Percentiles rank a stretch among this genome's conserved stretches.
These are phyloP conservation scores for Boletus eberwhitei DNA, from an alignment of 768 basidiomycete genomes.

Conservation along the genomic window DNA sequence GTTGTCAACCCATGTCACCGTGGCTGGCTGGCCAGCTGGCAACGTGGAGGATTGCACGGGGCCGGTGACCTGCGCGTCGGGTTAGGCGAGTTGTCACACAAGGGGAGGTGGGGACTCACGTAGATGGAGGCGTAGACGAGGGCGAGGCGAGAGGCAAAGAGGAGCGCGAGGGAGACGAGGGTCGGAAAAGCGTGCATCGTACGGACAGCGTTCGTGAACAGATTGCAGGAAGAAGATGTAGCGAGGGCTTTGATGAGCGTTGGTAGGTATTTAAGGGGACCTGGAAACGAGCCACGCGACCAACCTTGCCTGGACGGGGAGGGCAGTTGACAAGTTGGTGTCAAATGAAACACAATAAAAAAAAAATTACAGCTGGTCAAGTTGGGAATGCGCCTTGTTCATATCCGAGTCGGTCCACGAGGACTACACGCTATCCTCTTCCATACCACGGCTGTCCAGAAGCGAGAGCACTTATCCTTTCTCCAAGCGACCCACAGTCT, in stretches of 20 bases:
- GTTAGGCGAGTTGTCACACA: neutral
- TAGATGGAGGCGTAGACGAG: conserved; percentile 1
- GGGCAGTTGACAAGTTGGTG: conserved; percentile 1
- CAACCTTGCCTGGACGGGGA: conserved; percentile 3
- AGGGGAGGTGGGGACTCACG: neutral
- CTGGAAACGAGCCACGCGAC: conserved; percentile 22
- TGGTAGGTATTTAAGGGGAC: conserved; percentile 26
- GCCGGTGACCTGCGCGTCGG: conserved; percentile 30
- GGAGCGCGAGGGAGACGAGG: conserved; percentile 18
- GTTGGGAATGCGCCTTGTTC: conserved; percentile 10
- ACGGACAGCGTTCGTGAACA: neutral
- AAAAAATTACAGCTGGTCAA: conserved; percentile 3
- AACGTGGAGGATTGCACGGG: conserved; percentile 46
- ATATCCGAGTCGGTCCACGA: conserved; percentile 25
- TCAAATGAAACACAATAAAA: conserved; percentile 11
- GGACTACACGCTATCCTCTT: conserved; percentile 10
- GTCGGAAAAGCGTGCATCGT: conserved; percentile 14
- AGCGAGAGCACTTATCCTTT: neutral
- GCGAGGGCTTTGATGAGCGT: neutral
- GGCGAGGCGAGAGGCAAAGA: conserved; percentile 19
- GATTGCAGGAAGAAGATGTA: neutral
- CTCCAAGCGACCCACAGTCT: neutral
- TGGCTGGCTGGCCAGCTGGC: conserved; percentile 51
- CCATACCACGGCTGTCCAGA: neutral
- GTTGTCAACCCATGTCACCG: conserved; percentile 62